Evolutionary conservation across 2,329 filamentous ascomycete genomes (phyloP).

Genomic region (Aspergillus sp.): DNA sequence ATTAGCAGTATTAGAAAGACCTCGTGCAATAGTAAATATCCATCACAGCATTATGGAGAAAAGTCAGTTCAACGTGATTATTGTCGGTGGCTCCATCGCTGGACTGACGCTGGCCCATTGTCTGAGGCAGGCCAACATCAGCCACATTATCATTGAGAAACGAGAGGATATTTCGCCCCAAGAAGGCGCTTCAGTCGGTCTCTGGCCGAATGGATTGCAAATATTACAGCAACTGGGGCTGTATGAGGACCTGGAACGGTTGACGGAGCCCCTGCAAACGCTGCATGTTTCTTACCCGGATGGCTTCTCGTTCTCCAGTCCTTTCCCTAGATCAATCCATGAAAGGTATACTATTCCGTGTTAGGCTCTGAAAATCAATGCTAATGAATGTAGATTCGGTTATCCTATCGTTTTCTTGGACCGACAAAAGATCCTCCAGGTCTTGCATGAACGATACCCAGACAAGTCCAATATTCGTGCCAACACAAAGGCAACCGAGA

Average conservation of each 20-base stretch:
- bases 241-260: neutral
- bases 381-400: constrained; percentile 1
- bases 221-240: neutral
- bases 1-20: neutral
- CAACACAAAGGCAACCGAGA: constrained; percentile 19
- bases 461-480: constrained; percentile 27
- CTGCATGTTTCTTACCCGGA: neutral
- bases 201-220: neutral
- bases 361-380: no score
- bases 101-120: constrained; percentile 2
- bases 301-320: neutral
- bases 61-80: constrained; percentile 2
- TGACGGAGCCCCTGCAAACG: neutral
- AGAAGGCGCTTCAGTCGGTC: neutral
- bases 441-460: constrained; percentile 11
- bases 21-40: no score
- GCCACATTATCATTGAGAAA: constrained; percentile 3
- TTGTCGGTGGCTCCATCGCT: neutral
- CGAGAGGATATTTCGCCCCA: neutral
- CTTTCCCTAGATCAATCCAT: neutral
- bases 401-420: constrained; percentile 14
- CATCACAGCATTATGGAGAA: neutral
- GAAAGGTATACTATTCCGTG: neutral
- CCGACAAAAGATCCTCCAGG: constrained; percentile 13
- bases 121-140: neutral